Evolutionary conservation across 768 basidiomycete species (phyloP), one percentile per base, ranked within the genome.

Genomic region (Glaciozyma antarctica): DNA sequence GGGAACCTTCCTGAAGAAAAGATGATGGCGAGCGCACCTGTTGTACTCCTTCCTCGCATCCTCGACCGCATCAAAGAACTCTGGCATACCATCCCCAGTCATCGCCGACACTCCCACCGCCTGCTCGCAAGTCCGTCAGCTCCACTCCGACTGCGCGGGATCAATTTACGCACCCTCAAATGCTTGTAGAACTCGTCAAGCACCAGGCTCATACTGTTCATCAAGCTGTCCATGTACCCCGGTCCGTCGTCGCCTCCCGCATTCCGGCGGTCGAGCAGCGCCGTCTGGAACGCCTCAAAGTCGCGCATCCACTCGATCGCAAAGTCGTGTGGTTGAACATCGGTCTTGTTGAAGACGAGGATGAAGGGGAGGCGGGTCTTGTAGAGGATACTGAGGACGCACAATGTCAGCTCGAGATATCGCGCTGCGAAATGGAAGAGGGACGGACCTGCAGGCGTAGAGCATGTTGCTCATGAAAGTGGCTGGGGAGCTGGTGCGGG

Each of bases 391-490:
- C 91, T 93, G 52, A 41, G 38, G 38, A 41, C 38, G 38, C 38
- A 41, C 2, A 15, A 12, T 10, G 38, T 5, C 30, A 44, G 30
- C 4, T 63, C 24, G 51, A 22, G 22, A 24, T 8, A 41, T 7
- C 38, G 38, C 38, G 38, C 38, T 41, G 38, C 38, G 28, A 30
- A 52, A 28, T 16, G 24, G 28, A 44, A 43, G 16, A 5, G n/a
- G 34, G n/a, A 77, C 82, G 67, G 63, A 88, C 88, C 89, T 91
- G 81, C 95, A 99, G 2, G 95, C 95, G 74, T 98, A 99, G 51
- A 99, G 82, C 95, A 99, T 99, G 77, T 99, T 99, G 24, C 87
- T 89, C 95, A 98, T 99, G 77, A 99, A 99, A 5, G 95, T 99
- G 21, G 94, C 91, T 0, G 95, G 95, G 0, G 90, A 85, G 0